phyloP scores from a whole-genome alignment of 1,284 basidiomycete genomes.

The Lentinus polychrous region DNA sequence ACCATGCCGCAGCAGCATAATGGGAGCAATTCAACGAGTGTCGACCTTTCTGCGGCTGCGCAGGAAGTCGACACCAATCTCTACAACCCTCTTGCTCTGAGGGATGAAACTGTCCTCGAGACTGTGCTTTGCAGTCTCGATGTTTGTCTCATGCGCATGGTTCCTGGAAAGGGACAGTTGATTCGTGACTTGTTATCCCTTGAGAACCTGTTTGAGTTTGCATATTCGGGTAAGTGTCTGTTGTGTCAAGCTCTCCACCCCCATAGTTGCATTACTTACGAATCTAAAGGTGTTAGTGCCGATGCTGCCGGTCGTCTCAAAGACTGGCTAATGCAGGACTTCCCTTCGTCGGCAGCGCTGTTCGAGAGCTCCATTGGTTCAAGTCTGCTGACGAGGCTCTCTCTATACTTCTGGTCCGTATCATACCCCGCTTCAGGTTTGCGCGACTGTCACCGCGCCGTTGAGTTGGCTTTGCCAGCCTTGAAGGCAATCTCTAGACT shows the following conservation, averaged over 20 bases:
- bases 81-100: slow-evolving; percentile 7
- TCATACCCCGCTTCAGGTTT: slow-evolving; percentile 6
- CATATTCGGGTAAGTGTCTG: slow-evolving; percentile 9
- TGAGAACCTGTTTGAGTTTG: slow-evolving; percentile 12
- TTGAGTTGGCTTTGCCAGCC: slow-evolving; percentile 6
- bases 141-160: slow-evolving; percentile 5
- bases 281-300: slow-evolving; percentile 5
- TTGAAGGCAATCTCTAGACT: slow-evolving; percentile 3
- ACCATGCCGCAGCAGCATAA: no score
- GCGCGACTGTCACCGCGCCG: slow-evolving; percentile 7
- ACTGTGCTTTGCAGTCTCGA: slow-evolving; percentile 12
- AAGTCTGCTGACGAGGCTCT: slow-evolving; percentile 5
- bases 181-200: neutral
- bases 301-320: neutral
- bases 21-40: no score
- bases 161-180: neutral
- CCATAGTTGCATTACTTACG: neutral
- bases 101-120: slow-evolving; percentile 11
- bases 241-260: neutral
- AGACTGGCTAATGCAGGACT: slow-evolving; percentile 2
- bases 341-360: slow-evolving; percentile 3
- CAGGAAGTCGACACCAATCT: slow-evolving; percentile 6
- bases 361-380: slow-evolving; percentile 7
- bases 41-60: no score
- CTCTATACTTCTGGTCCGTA: slow-evolving; percentile 11